Conservation (phyloP, 495 filamentous ascomycete genomes). For the Penicillium subrubescens region DNA sequence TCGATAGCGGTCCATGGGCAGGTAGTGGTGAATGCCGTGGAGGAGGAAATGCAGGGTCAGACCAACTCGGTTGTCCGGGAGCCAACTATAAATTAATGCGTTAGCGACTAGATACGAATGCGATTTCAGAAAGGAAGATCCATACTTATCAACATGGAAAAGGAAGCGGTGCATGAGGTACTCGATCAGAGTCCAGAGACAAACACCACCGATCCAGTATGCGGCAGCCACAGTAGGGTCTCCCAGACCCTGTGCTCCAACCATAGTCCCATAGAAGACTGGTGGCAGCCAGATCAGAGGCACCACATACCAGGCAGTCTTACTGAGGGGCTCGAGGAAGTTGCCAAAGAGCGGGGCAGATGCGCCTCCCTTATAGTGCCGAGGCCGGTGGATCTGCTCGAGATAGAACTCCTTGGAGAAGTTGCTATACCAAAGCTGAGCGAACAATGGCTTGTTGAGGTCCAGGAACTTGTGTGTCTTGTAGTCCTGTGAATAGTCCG, state of each 20-base stretch:
- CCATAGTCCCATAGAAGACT: slow-evolving; percentile 71
- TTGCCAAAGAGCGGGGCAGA: slow-evolving; percentile 97
- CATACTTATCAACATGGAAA: slow-evolving; percentile 92
- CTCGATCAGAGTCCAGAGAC: slow-evolving; percentile 87
- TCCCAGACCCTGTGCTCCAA: slow-evolving; percentile 62
- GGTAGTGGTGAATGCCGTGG: slow-evolving; percentile 96
- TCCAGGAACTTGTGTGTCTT: slow-evolving; percentile 91
- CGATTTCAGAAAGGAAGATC: slow-evolving; percentile 5
- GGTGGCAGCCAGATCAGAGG: slow-evolving; percentile 85
- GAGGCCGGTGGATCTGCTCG: slow-evolving; percentile 90
- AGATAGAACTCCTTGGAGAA: slow-evolving; percentile 95
- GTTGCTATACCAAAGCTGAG: slow-evolving; percentile 85
- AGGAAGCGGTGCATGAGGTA: slow-evolving; percentile 88
- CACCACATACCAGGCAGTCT: slow-evolving; percentile 91
- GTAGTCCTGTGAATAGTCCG: slow-evolving; percentile 74
- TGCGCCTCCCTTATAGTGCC: slow-evolving; percentile 89
- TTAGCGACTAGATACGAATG: slow-evolving; percentile 1
- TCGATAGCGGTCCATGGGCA: slow-evolving; percentile 96
- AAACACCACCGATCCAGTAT: slow-evolving; percentile 67
- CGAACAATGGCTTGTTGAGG: slow-evolving; percentile 78
- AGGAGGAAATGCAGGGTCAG: slow-evolving; percentile 91
- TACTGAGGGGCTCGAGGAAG: slow-evolving; percentile 91
- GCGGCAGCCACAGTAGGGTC: slow-evolving; percentile 42
- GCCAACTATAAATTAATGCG: slow-evolving; percentile 54
- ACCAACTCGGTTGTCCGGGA: slow-evolving; percentile 90